A percentile compares a stretch with the other conserved stretches of the same genome.
These are phyloP conservation scores for Hymenoscyphus repandus DNA, from an alignment of 2,329 filamentous ascomycete species.

Conservation along the genomic window DNA sequence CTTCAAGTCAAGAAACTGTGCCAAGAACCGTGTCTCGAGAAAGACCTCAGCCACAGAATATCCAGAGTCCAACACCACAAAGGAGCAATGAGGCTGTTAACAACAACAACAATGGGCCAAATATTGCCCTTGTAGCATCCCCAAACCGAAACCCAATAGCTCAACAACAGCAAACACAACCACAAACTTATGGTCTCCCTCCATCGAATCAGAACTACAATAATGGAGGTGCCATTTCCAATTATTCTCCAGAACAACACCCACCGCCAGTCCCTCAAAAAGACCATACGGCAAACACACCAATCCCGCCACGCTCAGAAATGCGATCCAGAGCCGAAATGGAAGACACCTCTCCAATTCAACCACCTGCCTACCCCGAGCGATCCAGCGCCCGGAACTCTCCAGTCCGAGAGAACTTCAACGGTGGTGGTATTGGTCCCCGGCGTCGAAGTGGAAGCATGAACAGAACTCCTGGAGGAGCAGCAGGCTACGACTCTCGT, in stretches of 20 bases:
- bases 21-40: background rate
- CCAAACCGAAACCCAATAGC: background rate
- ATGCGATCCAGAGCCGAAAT: conserved; percentile 5
- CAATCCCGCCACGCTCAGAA: conserved; percentile 17
- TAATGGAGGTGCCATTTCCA: too few relatives aligned
- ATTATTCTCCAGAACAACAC: background rate
- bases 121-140: background rate
- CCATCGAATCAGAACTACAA: background rate
- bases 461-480: too few relatives aligned
- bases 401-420: background rate
- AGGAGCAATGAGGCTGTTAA: too few relatives aligned
- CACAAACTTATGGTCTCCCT: background rate
- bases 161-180: background rate
- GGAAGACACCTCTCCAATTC: conserved; percentile 3
- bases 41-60: background rate
- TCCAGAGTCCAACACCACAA: background rate
- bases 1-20: conserved; percentile 7
- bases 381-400: conserved; percentile 11
- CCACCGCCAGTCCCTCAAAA: conserved; percentile 3
- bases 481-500: background rate
- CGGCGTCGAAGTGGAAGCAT: too few relatives aligned
- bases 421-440: too few relatives aligned
- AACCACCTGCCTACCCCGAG: conserved; percentile 1
- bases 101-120: background rate
- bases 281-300: conserved; percentile 9